A percentile compares a stretch with the other conserved stretches of the same genome.
These are phyloP conservation scores for Scenedesmus sp. DNA, from an alignment of 163 green algal genomes.

Conservation along the genomic window DNA sequence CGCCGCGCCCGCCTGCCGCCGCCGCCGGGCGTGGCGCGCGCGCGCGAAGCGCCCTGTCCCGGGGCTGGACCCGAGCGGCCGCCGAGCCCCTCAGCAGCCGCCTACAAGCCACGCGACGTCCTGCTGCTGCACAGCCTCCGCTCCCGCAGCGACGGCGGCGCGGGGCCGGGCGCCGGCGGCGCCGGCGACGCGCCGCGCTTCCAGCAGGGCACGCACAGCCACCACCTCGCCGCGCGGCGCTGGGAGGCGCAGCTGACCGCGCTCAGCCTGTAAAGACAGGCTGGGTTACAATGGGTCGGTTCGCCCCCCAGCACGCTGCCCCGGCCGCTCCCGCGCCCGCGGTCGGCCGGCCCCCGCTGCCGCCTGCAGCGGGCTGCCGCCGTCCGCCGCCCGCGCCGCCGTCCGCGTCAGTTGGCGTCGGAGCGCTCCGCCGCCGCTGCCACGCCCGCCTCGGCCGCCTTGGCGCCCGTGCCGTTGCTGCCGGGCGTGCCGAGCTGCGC, in stretches of 20 bases:
- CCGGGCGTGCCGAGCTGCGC: neutral
- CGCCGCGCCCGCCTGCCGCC: slow-evolving; percentile 4
- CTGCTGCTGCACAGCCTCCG: slow-evolving; percentile 18
- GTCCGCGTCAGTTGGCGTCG: neutral
- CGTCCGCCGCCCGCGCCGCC: too few species aligned
- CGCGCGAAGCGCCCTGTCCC: too few species aligned
- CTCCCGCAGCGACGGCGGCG: neutral
- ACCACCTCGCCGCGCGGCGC: neutral
- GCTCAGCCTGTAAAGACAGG: neutral
- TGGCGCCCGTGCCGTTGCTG: slow-evolving; percentile 6
- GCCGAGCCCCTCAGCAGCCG: neutral
- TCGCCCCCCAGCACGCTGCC: too few species aligned
- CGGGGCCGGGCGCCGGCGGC: neutral
- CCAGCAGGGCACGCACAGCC: neutral
- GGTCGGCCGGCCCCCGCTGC: neutral
- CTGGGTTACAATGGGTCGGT: too few species aligned
- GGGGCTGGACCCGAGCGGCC: too few species aligned
- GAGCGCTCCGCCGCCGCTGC: neutral
- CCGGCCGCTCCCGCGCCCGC: too few species aligned
- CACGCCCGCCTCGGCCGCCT: neutral
- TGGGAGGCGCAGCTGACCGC: neutral
- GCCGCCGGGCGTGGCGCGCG: neutral
- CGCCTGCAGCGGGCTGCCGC: neutral
- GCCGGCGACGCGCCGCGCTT: neutral
- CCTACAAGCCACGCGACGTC: slow-evolving; percentile 3